A percentile compares a stretch with the other conserved stretches of the same genome.
phyloP scores from a whole-genome alignment of 2,329 filamentous ascomycete genomes.

The Capronia coronata region DNA sequence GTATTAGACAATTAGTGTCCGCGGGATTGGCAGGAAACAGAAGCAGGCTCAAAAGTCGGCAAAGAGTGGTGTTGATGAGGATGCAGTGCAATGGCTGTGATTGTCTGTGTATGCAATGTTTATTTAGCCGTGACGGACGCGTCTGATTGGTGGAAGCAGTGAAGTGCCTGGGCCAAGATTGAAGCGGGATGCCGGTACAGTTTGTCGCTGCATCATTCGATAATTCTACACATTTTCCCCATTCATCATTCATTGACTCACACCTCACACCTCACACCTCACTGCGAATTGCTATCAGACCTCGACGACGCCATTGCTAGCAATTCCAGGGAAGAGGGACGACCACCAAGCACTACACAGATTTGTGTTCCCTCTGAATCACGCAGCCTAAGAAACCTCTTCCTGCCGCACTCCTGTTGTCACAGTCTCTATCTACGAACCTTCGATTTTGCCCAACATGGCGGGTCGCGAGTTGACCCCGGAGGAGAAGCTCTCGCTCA shows the following conservation, averaged over 20 bases:
- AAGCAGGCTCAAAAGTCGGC: background rate
- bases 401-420: no score
- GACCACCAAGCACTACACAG: no score
- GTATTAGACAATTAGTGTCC: no score
- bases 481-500: constrained; percentile 64
- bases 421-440: background rate
- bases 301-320: no score
- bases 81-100: background rate
- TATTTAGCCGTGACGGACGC: constrained; percentile 13
- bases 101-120: constrained; percentile 6
- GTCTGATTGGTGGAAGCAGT: constrained; percentile 13
- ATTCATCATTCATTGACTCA: no score
- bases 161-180: constrained; percentile 11
- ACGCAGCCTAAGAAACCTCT: no score
- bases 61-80: background rate
- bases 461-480: constrained; percentile 28
- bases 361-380: no score
- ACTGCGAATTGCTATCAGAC: no score
- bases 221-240: constrained; percentile 2
- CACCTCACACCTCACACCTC: background rate
- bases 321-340: no score
- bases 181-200: background rate
- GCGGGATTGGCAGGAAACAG: background rate
- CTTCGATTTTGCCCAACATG: constrained; percentile 22
- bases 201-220: no score